Percentiles rank a stretch among this genome's conserved stretches.
Conservation (phyloP, 2,329 filamentous ascomycete genomes). For the Colletotrichum acutatum region DNA sequence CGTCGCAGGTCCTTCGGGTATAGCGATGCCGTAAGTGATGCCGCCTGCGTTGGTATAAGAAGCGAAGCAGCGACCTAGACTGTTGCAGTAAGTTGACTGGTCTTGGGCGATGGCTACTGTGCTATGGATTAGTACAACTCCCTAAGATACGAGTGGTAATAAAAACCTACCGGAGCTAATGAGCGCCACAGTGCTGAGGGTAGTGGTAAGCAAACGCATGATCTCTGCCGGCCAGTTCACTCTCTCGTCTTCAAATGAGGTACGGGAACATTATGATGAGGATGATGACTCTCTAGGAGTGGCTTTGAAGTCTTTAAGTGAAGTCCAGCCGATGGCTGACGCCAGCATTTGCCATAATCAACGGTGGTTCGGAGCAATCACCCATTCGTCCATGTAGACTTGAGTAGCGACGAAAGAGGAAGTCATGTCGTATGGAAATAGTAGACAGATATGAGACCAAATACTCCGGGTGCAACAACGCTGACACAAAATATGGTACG, state of each 20-base stretch:
- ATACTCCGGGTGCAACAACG: background rate
- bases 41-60: slow-evolving; percentile 41
- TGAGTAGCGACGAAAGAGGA: background rate
- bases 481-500: background rate
- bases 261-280: background rate
- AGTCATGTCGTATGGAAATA: background rate
- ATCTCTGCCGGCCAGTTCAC: background rate
- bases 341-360: background rate
- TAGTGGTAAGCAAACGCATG: slow-evolving; percentile 31
- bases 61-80: slow-evolving; percentile 37
- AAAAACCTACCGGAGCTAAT: slow-evolving; percentile 23
- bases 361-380: background rate
- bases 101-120: slow-evolving; percentile 17
- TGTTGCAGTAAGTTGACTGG: slow-evolving; percentile 37
- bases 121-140: background rate
- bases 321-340: background rate
- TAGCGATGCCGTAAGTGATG: slow-evolving; percentile 47
- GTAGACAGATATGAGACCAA: background rate
- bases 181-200: slow-evolving; percentile 26
- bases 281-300: no score
- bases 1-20: slow-evolving; percentile 45
- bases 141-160: no score
- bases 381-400: background rate
- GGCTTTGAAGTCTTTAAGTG: background rate
- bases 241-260: background rate